A percentile compares a stretch with the other conserved stretches of the same genome.
phyloP scores from a whole-genome alignment of 1,284 basidiomycete genomes.

The Rhodofomes roseus region DNA sequence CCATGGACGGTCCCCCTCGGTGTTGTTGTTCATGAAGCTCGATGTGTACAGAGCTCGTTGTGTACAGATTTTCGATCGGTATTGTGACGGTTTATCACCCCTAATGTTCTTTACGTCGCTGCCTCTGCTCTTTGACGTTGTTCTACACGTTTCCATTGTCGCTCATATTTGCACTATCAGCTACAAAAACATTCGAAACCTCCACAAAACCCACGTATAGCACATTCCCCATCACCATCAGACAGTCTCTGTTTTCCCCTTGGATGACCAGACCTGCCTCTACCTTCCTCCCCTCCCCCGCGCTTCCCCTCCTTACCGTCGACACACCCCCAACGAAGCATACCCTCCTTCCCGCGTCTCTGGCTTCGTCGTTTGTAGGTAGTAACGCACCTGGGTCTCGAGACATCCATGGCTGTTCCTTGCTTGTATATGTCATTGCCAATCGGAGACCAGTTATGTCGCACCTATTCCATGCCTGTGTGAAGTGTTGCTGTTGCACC shows the following conservation, averaged over 20 bases:
- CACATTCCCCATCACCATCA: constrained; percentile 13
- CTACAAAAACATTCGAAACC: constrained; percentile 44
- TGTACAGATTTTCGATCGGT: too few species aligned
- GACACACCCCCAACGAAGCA: constrained; percentile 12
- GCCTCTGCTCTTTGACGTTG: constrained; percentile 27
- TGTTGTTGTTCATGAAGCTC: constrained; percentile 20
- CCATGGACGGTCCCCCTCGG: constrained; percentile 22
- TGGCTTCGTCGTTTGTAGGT: constrained; percentile 24
- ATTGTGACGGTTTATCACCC: constrained; percentile 26
- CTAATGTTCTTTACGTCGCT: constrained; percentile 29
- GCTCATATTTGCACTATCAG: constrained; percentile 22
- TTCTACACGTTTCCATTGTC: constrained; percentile 15
- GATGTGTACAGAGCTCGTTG: constrained; percentile 27
- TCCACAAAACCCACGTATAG: constrained; percentile 25
- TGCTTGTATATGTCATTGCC: constrained; percentile 24
- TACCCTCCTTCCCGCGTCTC: constrained; percentile 10
- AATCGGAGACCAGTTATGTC: constrained; percentile 21
- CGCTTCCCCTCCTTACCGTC: constrained; percentile 7
- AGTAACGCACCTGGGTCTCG: constrained; percentile 23
- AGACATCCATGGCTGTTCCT: constrained; percentile 15
- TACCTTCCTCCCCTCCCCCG: constrained; percentile 19
- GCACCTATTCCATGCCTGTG: not conserved
- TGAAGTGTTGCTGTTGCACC: not conserved
- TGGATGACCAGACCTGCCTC: constrained; percentile 15
- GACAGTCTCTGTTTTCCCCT: constrained; percentile 19